Evolutionary conservation across 2,329 filamentous ascomycete species (phyloP).

Genomic region (Phialophora tarda): DNA sequence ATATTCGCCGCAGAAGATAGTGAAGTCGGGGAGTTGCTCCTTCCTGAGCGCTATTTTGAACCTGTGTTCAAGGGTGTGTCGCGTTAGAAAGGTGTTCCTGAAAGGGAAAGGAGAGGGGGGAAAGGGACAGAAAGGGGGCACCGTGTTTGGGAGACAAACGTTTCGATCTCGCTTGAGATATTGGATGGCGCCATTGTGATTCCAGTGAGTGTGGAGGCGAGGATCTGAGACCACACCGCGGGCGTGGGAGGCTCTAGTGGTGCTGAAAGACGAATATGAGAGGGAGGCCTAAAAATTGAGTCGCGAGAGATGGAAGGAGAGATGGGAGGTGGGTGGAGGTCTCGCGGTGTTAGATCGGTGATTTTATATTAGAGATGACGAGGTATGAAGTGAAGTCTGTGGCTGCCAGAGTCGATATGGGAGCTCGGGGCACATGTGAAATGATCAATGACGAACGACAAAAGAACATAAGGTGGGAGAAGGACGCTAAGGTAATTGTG

Average conservation of each 20-base stretch:
- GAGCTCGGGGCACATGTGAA: not conserved
- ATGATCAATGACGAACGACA: too few relatives aligned
- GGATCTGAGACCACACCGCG: not conserved
- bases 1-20: slow-evolving; percentile 17
- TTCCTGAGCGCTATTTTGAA: slow-evolving; percentile 18
- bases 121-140: not conserved
- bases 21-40: slow-evolving; percentile 22
- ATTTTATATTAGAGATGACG: not conserved
- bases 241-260: not conserved
- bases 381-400: not conserved
- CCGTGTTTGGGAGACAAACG: not conserved
- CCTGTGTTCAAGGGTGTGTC: not conserved
- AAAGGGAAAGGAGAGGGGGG: not conserved
- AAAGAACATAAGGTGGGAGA: too few relatives aligned
- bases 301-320: not conserved
- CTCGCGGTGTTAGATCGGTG: not conserved
- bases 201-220: not conserved
- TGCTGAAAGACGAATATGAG: not conserved
- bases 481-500: not conserved
- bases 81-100: too few relatives aligned
- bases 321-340: not conserved
- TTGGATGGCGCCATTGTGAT: not conserved
- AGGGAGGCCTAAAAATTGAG: not conserved
- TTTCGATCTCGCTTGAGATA: not conserved
- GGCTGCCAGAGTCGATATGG: not conserved